Percentiles rank a stretch among this genome's conserved stretches.
These are phyloP conservation scores for Vigna unguiculata DNA, from an alignment of 306 rosid genomes.

Conservation along the genomic window DNA sequence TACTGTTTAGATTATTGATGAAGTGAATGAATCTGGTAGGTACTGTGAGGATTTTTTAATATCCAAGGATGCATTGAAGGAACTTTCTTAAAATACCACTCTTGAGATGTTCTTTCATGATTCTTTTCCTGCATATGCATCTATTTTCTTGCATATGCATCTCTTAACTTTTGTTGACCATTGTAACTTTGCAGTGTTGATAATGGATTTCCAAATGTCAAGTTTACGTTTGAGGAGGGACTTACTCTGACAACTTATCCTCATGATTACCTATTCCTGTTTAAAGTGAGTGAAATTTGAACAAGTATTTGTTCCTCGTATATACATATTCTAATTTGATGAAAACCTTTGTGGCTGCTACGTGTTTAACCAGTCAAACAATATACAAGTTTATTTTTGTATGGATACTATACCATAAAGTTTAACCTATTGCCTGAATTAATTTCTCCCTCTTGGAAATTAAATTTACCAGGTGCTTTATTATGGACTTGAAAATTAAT, in stretches of 20 bases:
- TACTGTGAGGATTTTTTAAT: conserved; percentile 9
- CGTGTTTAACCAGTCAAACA: background rate
- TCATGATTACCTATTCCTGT: conserved; percentile 72
- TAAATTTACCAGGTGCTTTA: conserved; percentile 26
- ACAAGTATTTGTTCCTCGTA: conserved; percentile 15
- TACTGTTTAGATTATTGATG: conserved; percentile 13
- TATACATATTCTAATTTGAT: conserved; percentile 14
- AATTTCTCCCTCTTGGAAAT: conserved; percentile 1
- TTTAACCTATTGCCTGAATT: conserved; percentile 14
- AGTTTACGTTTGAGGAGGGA: conserved; percentile 62
- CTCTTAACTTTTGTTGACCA: conserved; percentile 27
- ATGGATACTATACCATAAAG: conserved; percentile 13
- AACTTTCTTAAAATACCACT: too few species aligned
- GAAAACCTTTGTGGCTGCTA: conserved; percentile 31
- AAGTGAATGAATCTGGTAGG: conserved; percentile 12
- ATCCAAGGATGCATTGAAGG: background rate
- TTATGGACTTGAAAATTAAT: background rate
- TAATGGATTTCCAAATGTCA: conserved; percentile 69
- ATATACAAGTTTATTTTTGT: conserved; percentile 22
- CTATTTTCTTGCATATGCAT: conserved; percentile 29
- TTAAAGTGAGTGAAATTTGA: conserved; percentile 50
- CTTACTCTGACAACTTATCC: conserved; percentile 65
- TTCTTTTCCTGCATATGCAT: background rate
- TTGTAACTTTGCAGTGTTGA: conserved; percentile 67
- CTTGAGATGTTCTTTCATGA: too few species aligned